Percentiles rank a stretch among this genome's conserved stretches.
These are phyloP conservation scores for Gloeophyllum trabeum DNA, from an alignment of 768 basidiomycete species.

Conservation along the genomic window DNA sequence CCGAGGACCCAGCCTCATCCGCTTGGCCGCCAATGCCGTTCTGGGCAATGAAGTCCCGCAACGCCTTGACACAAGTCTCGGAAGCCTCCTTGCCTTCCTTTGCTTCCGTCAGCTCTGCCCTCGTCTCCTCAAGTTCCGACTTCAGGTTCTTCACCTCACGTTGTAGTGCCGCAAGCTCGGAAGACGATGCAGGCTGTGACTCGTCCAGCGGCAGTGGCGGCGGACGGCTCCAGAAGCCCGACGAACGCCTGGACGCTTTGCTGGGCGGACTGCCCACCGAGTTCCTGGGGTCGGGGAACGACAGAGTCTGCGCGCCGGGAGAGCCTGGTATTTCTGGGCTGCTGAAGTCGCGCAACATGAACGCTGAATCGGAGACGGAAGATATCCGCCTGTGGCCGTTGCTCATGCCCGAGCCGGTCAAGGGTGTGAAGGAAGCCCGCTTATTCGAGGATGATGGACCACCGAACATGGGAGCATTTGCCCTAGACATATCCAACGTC, in stretches of 20 bases:
- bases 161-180: conserved; percentile 47
- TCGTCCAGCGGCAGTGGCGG: conserved; percentile 27
- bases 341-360: conserved; percentile 17
- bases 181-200: conserved; percentile 2
- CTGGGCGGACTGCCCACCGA: conserved; percentile 7
- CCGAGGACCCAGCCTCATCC: conserved; percentile 5
- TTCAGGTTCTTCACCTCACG: conserved; percentile 47
- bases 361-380: conserved; percentile 56
- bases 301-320: conserved; percentile 5
- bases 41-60: conserved; percentile 75
- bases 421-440: conserved; percentile 65
- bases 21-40: conserved; percentile 43
- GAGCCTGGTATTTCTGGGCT: conserved; percentile 19
- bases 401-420: conserved; percentile 45
- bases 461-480: conserved; percentile 23
- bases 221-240: conserved; percentile 41
- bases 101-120: conserved; percentile 61
- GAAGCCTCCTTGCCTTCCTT: conserved; percentile 83
- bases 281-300: conserved; percentile 9
- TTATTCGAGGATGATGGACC: conserved; percentile 48
- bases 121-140: conserved; percentile 48
- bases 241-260: conserved; percentile 26
- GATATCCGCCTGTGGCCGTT: conserved; percentile 60
- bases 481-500: conserved; percentile 46
- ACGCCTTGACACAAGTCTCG: conserved; percentile 71